Conservation (phyloP, 2,329 filamentous ascomycete species). For the Venturia oleaginea region DNA sequence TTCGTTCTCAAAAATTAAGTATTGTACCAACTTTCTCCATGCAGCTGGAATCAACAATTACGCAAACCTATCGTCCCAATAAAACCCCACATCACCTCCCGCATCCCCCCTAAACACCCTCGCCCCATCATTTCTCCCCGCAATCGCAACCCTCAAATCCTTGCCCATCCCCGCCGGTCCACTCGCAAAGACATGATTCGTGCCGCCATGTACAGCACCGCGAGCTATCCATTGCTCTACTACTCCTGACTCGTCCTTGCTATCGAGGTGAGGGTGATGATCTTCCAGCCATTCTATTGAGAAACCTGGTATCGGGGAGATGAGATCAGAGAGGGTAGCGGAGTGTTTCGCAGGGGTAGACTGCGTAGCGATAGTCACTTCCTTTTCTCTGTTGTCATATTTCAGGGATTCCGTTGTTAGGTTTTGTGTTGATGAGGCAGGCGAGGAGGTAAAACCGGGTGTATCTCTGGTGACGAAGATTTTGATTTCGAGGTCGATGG, state of each 20-base stretch:
- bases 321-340: background rate
- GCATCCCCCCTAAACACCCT: slow-evolving; percentile 27
- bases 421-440: slow-evolving; percentile 12
- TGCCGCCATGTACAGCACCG: slow-evolving; percentile 20
- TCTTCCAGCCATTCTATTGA: slow-evolving; percentile 20
- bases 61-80: slow-evolving; percentile 23
- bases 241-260: slow-evolving; percentile 18
- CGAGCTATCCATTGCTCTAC: slow-evolving; percentile 17
- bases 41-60: too few species aligned
- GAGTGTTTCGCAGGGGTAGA: background rate
- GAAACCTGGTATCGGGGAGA: slow-evolving; percentile 14
- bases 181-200: slow-evolving; percentile 24
- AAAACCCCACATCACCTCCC: slow-evolving; percentile 24
- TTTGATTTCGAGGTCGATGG: slow-evolving; percentile 19
- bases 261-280: slow-evolving; percentile 19
- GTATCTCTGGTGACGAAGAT: slow-evolving; percentile 22
- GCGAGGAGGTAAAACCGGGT: slow-evolving; percentile 7
- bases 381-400: background rate
- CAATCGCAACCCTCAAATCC: slow-evolving; percentile 25
- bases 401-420: background rate
- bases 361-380: background rate
- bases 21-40: too few species aligned
- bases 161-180: slow-evolving; percentile 27
- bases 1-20: too few species aligned
- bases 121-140: slow-evolving; percentile 23